A percentile compares a stretch with the other conserved stretches of the same genome.
Conservation (phyloP, 306 rosid species). For the Hippophae rhamnoides region DNA sequence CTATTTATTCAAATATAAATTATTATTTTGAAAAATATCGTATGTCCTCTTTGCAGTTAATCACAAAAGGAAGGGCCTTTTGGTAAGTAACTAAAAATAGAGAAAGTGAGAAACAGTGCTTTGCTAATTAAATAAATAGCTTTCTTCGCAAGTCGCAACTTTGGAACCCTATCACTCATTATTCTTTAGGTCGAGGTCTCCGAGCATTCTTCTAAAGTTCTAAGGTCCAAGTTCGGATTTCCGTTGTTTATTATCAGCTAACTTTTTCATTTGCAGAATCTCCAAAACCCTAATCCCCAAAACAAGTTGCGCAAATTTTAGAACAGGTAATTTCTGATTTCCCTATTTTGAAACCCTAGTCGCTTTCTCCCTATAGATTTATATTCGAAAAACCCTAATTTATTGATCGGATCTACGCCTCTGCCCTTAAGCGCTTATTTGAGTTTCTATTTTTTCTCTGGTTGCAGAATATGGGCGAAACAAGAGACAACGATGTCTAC, state of each 20-base stretch:
- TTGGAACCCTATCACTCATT: too few relatives aligned
- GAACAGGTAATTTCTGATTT: slow-evolving; percentile 31
- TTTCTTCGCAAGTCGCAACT: too few relatives aligned
- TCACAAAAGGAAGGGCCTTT: too few relatives aligned
- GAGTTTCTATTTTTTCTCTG: slow-evolving; percentile 1
- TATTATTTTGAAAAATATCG: too few relatives aligned
- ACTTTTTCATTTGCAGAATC: slow-evolving; percentile 82
- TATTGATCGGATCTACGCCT: neutral
- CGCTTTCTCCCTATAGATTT: neutral
- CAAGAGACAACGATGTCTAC: slow-evolving; percentile 68
- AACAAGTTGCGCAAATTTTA: slow-evolving; percentile 11
- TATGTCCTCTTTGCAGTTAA: too few relatives aligned
- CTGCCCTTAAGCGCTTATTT: slow-evolving; percentile 1
- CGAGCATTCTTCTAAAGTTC: slow-evolving; percentile 14
- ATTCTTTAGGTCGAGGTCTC: slow-evolving; percentile 16
- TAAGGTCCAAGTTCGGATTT: slow-evolving; percentile 21
- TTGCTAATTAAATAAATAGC: too few relatives aligned
- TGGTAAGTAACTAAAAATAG: too few relatives aligned
- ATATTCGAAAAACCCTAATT: slow-evolving; percentile 20
- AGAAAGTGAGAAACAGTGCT: too few relatives aligned
- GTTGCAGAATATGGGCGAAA: slow-evolving; percentile 71
- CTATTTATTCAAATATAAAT: too few relatives aligned
- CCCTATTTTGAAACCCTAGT: slow-evolving; percentile 27
- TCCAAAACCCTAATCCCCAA: slow-evolving; percentile 31
- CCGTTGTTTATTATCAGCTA: slow-evolving; percentile 37